Conservation (phyloP, 371 early-diverging fungal species). For the Mucor ambiguus region DNA sequence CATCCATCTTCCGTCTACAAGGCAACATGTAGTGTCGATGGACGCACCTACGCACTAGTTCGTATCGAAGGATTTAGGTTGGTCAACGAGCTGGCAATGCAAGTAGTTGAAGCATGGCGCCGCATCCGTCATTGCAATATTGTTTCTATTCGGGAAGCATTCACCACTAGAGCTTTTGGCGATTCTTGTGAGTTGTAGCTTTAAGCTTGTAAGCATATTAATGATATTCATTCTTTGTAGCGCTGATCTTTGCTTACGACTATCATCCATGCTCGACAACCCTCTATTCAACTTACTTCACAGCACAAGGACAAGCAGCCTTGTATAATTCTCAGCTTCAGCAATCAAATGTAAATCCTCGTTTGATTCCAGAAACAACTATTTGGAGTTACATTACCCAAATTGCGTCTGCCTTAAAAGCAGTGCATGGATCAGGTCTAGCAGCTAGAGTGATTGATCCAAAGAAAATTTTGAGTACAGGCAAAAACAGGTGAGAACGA, state of each 20-base stretch:
- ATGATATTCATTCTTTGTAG: conserved; percentile 30
- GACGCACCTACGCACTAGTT: conserved; percentile 79
- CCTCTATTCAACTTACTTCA: conserved; percentile 67
- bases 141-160: conserved; percentile 90
- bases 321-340: conserved; percentile 24
- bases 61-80: conserved; percentile 80
- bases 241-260: conserved; percentile 86
- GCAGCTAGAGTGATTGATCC: conserved; percentile 81
- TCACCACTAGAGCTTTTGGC: conserved; percentile 94
- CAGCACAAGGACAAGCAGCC: conserved; percentile 47
- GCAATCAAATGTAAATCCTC: background rate
- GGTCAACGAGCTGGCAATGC: conserved; percentile 79
- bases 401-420: conserved; percentile 81
- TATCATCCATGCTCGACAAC: conserved; percentile 87
- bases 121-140: conserved; percentile 82
- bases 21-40: conserved; percentile 81
- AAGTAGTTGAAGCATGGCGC: conserved; percentile 84
- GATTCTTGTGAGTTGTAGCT: conserved; percentile 70
- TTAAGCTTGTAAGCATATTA: background rate
- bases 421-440: conserved; percentile 82
- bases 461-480: conserved; percentile 79
- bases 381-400: conserved; percentile 76
- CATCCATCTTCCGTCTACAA: conserved; percentile 85
- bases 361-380: conserved; percentile 10
- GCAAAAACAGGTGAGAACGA: conserved; percentile 67